Conservation (phyloP, 306 rosid genomes). For the Quercus agrifolia region DNA sequence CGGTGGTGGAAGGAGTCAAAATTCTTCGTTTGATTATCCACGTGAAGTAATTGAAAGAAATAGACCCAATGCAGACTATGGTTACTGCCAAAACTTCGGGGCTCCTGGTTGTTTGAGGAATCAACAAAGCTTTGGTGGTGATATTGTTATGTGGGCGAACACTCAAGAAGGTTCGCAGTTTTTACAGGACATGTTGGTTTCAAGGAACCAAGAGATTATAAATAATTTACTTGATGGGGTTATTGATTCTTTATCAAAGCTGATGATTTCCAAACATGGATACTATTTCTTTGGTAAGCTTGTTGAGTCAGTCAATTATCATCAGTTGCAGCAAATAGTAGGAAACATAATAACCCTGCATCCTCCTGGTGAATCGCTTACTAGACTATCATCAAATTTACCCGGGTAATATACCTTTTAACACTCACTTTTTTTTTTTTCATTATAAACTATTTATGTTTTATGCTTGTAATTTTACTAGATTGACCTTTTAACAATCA, state of each 20-base stretch:
- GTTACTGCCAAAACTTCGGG: too few relatives aligned
- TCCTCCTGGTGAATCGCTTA: not conserved
- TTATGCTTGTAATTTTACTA: too few relatives aligned
- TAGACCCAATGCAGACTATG: too few relatives aligned
- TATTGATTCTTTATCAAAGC: not conserved
- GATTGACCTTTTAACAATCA: not conserved
- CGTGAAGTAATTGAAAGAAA: too few relatives aligned
- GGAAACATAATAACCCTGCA: not conserved
- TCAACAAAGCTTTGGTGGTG: too few relatives aligned
- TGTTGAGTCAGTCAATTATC: not conserved
- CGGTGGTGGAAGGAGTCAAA: too few relatives aligned
- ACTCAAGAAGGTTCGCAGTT: not conserved
- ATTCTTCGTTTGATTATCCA: too few relatives aligned
- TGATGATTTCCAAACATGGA: slow-evolving; percentile 13
- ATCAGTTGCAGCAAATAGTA: slow-evolving; percentile 3
- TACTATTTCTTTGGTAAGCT: slow-evolving; percentile 14
- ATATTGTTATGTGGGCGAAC: too few relatives aligned
- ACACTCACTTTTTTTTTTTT: not conserved
- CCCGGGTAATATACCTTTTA: not conserved
- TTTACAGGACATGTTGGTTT: not conserved
- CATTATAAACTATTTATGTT: too few relatives aligned
- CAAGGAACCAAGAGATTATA: not conserved
- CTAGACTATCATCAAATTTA: not conserved
- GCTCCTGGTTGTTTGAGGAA: too few relatives aligned
- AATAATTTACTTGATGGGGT: not conserved